Conservation (phyloP, 108 stramenopile species). For the Schizochytrium sp. region DNA sequence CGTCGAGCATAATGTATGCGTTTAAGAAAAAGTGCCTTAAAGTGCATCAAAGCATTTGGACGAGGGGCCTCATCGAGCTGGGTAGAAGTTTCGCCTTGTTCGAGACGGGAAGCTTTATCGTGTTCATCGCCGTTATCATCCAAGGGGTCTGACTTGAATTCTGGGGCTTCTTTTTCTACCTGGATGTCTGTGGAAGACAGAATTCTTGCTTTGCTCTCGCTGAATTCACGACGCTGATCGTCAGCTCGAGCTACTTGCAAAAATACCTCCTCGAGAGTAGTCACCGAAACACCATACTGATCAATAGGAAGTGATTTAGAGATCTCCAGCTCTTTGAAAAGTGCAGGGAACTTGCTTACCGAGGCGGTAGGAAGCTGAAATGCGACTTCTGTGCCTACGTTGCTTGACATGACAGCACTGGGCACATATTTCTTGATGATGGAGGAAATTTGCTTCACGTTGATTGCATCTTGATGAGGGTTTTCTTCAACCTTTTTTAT, state of each 20-base stretch:
- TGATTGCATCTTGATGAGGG: not conserved
- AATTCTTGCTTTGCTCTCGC: not conserved
- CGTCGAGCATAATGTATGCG: slow-evolving; percentile 59
- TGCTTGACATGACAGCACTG: slow-evolving; percentile 63
- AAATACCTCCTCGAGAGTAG: slow-evolving; percentile 79
- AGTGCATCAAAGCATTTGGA: not conserved
- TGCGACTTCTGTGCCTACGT: slow-evolving; percentile 76
- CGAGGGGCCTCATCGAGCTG: not conserved
- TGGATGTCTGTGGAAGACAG: not conserved
- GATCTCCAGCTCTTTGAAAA: slow-evolving; percentile 72
- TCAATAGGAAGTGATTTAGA: slow-evolving; percentile 66
- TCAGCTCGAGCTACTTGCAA: slow-evolving; percentile 63
- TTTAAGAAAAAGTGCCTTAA: slow-evolving; percentile 64
- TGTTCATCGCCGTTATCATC: not conserved
- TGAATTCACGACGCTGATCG: not conserved
- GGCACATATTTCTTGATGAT: slow-evolving; percentile 64
- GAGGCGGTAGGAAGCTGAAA: slow-evolving; percentile 72
- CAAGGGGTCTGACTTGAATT: not conserved
- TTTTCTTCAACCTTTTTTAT: not conserved
- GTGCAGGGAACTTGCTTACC: slow-evolving; percentile 62
- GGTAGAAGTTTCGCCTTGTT: not conserved
- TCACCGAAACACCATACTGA: slow-evolving; percentile 76
- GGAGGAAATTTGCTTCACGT: slow-evolving; percentile 17
- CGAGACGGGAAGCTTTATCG: not conserved
- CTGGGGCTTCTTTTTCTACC: not conserved